Evolutionary conservation across 495 filamentous ascomycete genomes (phyloP), one percentile per base, ranked within the genome.

Genomic region (Trichoderma reesei): DNA sequence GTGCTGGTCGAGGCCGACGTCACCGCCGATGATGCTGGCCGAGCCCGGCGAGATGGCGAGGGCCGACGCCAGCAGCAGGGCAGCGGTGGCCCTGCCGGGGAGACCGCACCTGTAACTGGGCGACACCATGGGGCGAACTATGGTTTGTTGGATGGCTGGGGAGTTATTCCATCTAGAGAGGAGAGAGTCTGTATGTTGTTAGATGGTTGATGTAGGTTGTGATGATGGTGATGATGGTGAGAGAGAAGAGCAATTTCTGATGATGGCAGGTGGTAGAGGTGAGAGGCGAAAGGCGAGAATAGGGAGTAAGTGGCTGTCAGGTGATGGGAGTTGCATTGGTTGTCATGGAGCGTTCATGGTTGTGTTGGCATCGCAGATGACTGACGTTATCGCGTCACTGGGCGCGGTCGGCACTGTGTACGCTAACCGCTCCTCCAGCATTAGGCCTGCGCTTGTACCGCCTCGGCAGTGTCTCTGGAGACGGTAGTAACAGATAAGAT

Each of bases 21-120:
- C 51, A 56, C 51, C 51, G 51, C 51, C 51, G 51, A 56, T 56
- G 8, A 56, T 76, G 4, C 66, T 68, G 46, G 73, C 51, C 18
- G 78, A 66, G 20, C 75, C 68, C 34, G 75, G 73, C 31, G 82
- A 78, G 65, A 84, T 70, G 63, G 84, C 84, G 51, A 89, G 81
- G 74, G 88, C 84, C 60, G 81, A 87, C 41, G 51, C 51, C 31
- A 89, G 75, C 60, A 90, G 74, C 59, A 86, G 72, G 59, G 76
- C 72, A 64, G 82, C 80, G 16, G 85, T 86, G 62, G 88, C 80
- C 74, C 80, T 78, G 72, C 81, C 81, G 33, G 82, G 76, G 68
- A 79, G 82, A 62, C 67, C 68, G 71, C 79, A 82, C 13, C 65
- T 70, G 51, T 20, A 56, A 18, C 38, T 72, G 72, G 63, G 64